Conservation (phyloP, 768 basidiomycete species). For the Pleurotus eryngii region DNA sequence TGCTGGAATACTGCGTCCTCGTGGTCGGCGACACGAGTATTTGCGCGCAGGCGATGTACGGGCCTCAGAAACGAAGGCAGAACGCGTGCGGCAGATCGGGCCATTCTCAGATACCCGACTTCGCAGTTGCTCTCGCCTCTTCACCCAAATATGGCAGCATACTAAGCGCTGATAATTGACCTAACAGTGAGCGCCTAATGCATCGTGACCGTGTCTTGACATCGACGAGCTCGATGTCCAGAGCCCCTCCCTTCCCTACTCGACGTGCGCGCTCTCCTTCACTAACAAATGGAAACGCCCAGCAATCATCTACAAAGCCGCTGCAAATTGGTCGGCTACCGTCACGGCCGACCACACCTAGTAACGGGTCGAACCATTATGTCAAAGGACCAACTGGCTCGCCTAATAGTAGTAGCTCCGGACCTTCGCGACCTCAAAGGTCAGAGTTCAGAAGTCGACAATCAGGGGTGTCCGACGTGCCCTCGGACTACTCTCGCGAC, state of each 20-base stretch:
- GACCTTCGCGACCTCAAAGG: constrained; percentile 63
- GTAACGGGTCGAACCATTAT: constrained; percentile 34
- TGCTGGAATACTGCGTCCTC: constrained; percentile 37
- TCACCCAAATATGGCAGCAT: not conserved
- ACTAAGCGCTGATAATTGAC: not conserved
- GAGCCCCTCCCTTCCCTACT: constrained; percentile 52
- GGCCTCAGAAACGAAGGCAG: constrained; percentile 32
- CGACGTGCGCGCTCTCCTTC: constrained; percentile 49
- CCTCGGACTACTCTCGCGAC: constrained; percentile 42
- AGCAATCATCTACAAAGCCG: constrained; percentile 45
- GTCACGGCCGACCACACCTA: constrained; percentile 52
- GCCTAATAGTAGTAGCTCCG: constrained; percentile 36
- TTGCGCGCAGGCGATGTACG: not conserved
- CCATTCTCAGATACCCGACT: not conserved
- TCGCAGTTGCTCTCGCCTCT: too few relatives aligned
- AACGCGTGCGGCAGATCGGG: not conserved
- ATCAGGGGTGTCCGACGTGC: constrained; percentile 47
- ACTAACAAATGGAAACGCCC: constrained; percentile 35
- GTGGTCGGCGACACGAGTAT: constrained; percentile 5
- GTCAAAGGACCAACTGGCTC: constrained; percentile 36
- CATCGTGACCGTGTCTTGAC: not conserved
- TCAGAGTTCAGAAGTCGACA: constrained; percentile 58
- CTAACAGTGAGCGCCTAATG: too few relatives aligned
- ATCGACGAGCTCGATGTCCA: constrained; percentile 43
- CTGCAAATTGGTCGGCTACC: constrained; percentile 58